Conservation (phyloP, 108 stramenopile genomes). For the Stephanodiscus minutulus region DNA sequence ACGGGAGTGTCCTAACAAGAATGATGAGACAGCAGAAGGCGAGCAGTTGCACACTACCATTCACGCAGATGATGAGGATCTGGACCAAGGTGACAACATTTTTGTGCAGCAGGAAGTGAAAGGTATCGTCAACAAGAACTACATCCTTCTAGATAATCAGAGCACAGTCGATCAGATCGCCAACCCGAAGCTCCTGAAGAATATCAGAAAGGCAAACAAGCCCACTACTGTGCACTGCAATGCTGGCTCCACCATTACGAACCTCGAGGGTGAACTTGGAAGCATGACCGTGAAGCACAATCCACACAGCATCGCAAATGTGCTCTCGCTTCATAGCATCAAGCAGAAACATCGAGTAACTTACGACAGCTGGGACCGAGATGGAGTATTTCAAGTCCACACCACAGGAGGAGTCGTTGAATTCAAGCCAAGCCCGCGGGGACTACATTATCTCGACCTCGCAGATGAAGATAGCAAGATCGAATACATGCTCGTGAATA, state of each 20-base stretch:
- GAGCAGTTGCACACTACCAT: background rate
- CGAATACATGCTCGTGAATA: too few species aligned
- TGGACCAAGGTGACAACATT: too few species aligned
- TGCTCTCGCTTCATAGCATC: constrained; percentile 10
- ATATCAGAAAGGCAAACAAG: background rate
- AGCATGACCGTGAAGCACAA: constrained; percentile 37
- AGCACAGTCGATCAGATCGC: too few species aligned
- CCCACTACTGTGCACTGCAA: constrained; percentile 14
- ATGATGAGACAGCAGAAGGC: too few species aligned
- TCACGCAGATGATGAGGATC: too few species aligned
- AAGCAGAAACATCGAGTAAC: constrained; percentile 20
- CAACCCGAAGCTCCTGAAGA: constrained; percentile 1
- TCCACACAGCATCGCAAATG: constrained; percentile 44
- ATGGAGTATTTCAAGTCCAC: background rate
- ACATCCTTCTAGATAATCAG: background rate
- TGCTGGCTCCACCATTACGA: constrained; percentile 13
- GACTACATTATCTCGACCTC: background rate
- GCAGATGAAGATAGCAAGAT: too few species aligned
- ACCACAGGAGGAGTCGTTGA: background rate
- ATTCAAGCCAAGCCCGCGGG: background rate
- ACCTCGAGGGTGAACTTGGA: constrained; percentile 19
- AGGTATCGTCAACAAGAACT: too few species aligned
- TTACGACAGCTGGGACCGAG: constrained; percentile 33
- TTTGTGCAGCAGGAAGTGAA: too few species aligned
- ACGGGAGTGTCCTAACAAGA: too few species aligned